Evolutionary conservation across 306 rosid species (phyloP).

Genomic region (Cucumis melo): DNA sequence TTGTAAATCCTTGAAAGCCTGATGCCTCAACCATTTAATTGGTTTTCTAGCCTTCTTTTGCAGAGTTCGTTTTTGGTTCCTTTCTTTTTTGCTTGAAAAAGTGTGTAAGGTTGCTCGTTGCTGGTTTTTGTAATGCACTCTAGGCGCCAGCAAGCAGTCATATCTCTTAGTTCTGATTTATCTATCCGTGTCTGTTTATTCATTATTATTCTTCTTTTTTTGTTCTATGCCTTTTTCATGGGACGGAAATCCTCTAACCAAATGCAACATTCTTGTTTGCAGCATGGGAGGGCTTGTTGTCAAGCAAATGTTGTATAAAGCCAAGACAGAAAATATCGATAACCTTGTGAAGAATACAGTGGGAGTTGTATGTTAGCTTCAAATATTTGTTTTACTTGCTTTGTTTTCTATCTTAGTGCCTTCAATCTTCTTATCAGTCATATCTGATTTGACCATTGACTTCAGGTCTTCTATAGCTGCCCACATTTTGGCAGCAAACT

Average conservation of each 20-base stretch:
- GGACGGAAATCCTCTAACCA: background rate
- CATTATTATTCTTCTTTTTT: background rate
- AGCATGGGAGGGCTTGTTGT: constrained; percentile 98
- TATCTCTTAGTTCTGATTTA: background rate
- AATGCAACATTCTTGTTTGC: constrained; percentile 10
- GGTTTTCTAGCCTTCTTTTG: background rate
- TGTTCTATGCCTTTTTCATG: background rate
- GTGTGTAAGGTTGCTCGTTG: background rate
- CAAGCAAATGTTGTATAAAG: constrained; percentile 85
- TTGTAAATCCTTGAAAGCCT: background rate
- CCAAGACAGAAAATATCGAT: constrained; percentile 48
- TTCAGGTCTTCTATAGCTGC: constrained; percentile 94
- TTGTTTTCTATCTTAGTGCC: background rate
- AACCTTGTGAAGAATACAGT: constrained; percentile 69
- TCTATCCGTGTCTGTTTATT: background rate
- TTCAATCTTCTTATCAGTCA: background rate
- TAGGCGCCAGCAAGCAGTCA: background rate
- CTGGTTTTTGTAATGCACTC: background rate
- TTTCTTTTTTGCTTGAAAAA: background rate
- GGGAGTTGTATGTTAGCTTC: constrained; percentile 60
- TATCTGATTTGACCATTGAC: constrained; percentile 13
- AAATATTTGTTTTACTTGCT: background rate
- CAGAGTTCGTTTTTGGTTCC: background rate
- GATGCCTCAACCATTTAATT: background rate
- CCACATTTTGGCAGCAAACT: constrained; percentile 99